Evolutionary conservation across 495 filamentous ascomycete species (phyloP), one percentile per base, ranked within the genome.

Genomic region (Penicillium canariense): DNA sequence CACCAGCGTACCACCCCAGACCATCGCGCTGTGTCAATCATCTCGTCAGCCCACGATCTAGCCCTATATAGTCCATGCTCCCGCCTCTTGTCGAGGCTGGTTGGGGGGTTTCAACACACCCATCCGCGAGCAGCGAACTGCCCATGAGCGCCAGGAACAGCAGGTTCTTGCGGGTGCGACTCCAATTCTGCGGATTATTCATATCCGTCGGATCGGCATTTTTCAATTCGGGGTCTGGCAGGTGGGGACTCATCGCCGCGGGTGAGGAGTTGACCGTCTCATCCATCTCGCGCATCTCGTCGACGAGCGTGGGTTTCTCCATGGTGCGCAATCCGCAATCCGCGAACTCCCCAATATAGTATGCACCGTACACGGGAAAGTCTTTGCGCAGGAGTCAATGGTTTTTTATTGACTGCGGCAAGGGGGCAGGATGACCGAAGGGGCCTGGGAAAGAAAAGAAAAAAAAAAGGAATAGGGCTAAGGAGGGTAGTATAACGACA

Each of bases 1-100:
- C 39, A 82, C 68, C 23, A 80, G 58, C 1, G 78, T 76, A 1
- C 72, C 68, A 15, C 79, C 79, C 75, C 75, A 81, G 12, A 77
- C 76, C 69, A 79, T 75, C 12, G 68, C 74, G 47, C 76, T 74
- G 39, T 23, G 30, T 22, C 36, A 6, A 20, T 38, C 12, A 26
- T 34, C n/a, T 25, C 2, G 9, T 39, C 5, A 39, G 36, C 18
- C 18, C 3, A 20, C 2, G 15, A 17, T 36, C 18, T 7, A 17
- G 18, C 7, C 4, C n/a, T n/a, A n/a, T n/a, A n/a, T n/a, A n/a
- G n/a, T n/a, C n/a, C n/a, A n/a, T n/a, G n/a, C n/a, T n/a, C n/a
- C n/a, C n/a, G n/a, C n/a, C n/a, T n/a, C n/a, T n/a, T n/a, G n/a
- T n/a, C n/a, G n/a, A n/a, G n/a, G n/a, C n/a, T n/a, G n/a, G n/a